Base-by-base conservation (phyloP, 495 filamentous ascomycete genomes). In the Xylona heveae region DNA sequence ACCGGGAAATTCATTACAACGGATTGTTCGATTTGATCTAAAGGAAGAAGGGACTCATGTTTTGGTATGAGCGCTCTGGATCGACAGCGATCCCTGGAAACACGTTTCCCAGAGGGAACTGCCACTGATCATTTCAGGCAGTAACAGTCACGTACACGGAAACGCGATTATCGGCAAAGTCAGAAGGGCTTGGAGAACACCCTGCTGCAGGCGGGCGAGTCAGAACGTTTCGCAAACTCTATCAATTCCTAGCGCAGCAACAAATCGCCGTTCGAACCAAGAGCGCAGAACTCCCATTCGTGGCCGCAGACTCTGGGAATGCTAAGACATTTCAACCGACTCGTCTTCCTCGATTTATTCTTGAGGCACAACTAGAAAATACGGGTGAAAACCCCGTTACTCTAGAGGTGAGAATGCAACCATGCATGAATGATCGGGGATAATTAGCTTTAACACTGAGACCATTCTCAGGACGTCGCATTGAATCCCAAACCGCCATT, bases 361-460 rank as follows among this genome's bases (percentile, higher is more conserved):
- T 97, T 37, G 88, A 97, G 49, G 90, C 84, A 22, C 88, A 97
- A 53, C 45, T 97, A 36, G 88, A 97, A 58, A 97, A 95, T 50
- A 71, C 82, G 40, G 77, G 78, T 10, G 73, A 81, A 47, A 62
- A 64, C 16, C 58, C 62, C 16, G 61, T 79, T 36, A 55, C 61
- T 31, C 51, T 82, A 33, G 68, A 74, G 48, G 51, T 53, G 24
- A 27, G 30, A 15, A 19, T 7, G 5, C 27, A 17, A n/a, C n/a
- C n/a, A n/a, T n/a, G n/a, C n/a, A n/a, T n/a, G n/a, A n/a, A n/a
- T n/a, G n/a, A n/a, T n/a, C n/a, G n/a, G n/a, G n/a, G n/a, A n/a
- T n/a, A n/a, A n/a, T n/a, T n/a, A n/a, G n/a, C n/a, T n/a, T n/a
- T n/a, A n/a, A n/a, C n/a, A n/a, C n/a, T n/a, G n/a, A n/a, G n/a